Base-by-base conservation (phyloP, 225 moss, liverwort and hornwort species). In the Bryoerythrophyllum caledonicum region DNA sequence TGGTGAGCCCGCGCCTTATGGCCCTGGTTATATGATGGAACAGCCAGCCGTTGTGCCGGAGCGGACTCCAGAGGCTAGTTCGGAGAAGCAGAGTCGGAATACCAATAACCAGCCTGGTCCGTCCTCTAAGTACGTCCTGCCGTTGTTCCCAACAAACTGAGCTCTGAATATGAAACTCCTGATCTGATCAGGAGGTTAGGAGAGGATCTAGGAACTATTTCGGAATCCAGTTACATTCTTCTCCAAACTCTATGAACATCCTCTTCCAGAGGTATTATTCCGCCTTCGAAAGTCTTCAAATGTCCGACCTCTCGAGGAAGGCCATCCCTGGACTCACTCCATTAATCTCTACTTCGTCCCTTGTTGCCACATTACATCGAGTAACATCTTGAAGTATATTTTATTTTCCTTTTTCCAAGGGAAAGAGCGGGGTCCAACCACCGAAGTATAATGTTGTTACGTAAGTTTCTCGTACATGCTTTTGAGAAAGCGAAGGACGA, bases 141-240 rank as follows among this genome's bases (percentile, higher is more conserved):
- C 91, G 63, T 77, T 92, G 77, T 92, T 89, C 78, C 91, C 91
- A 32, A 81, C 83, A 16, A 89, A 68, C 21, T 68, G 54, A 68
- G 68, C 35, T 30, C 49, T 13, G 68, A 14, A 10, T 65, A 15
- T 65, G 25, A 44, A 49, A 65, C 23, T 64, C 24, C 14, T 63
- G 63, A 48, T 16, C n/a, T n/a, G n/a, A n/a, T n/a, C n/a, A n/a
- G n/a, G n/a, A n/a, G n/a, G n/a, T n/a, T n/a, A n/a, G n/a, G n/a
- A n/a, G n/a, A n/a, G n/a, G n/a, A n/a, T n/a, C n/a, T n/a, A n/a
- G n/a, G n/a, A n/a, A n/a, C n/a, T n/a, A n/a, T n/a, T n/a, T n/a
- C n/a, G n/a, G n/a, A n/a, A n/a, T n/a, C n/a, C n/a, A n/a, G n/a
- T n/a, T 46, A 46, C 46, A 46, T 46, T 46, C 46, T 11, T 46